phyloP scores from a whole-genome alignment of 331 rosid genomes.

The Phaseolus coccineus region DNA sequence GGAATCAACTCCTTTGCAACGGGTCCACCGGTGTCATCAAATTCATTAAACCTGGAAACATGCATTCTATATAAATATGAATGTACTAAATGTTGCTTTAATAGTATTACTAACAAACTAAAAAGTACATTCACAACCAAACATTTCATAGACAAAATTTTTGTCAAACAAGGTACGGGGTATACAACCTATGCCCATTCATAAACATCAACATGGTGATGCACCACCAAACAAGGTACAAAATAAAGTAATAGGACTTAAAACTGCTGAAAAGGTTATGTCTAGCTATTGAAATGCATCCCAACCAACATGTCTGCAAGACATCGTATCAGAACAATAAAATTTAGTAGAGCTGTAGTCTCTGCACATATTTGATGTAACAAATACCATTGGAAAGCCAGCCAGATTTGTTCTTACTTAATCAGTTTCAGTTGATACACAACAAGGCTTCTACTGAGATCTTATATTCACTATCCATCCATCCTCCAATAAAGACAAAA shows the following conservation, averaged over 20 bases:
- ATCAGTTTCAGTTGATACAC: neutral
- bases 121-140: neutral
- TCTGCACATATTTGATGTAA: neutral
- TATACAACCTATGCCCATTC: neutral
- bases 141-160: constrained; percentile 21
- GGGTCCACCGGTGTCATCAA: constrained; percentile 78
- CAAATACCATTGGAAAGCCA: constrained; percentile 27
- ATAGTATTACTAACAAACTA: constrained; percentile 16
- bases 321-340: neutral
- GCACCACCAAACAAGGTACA: neutral
- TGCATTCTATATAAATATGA: constrained; percentile 37
- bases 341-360: constrained; percentile 5
- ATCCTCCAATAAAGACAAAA: neutral
- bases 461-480: neutral
- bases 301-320: constrained; percentile 15
- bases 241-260: neutral
- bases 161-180: constrained; percentile 20
- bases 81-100: constrained; percentile 15
- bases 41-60: constrained; percentile 74
- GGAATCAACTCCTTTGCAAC: constrained; percentile 71
- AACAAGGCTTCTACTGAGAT: constrained; percentile 9
- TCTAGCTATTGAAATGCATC: constrained; percentile 7
- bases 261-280: constrained; percentile 9
- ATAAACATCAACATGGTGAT: constrained; percentile 16
- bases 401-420: neutral